A percentile compares a stretch with the other conserved stretches of the same genome.
Evolutionary conservation across 2,329 filamentous ascomycete genomes (phyloP).

Genomic region (Ilyonectria sp.): DNA sequence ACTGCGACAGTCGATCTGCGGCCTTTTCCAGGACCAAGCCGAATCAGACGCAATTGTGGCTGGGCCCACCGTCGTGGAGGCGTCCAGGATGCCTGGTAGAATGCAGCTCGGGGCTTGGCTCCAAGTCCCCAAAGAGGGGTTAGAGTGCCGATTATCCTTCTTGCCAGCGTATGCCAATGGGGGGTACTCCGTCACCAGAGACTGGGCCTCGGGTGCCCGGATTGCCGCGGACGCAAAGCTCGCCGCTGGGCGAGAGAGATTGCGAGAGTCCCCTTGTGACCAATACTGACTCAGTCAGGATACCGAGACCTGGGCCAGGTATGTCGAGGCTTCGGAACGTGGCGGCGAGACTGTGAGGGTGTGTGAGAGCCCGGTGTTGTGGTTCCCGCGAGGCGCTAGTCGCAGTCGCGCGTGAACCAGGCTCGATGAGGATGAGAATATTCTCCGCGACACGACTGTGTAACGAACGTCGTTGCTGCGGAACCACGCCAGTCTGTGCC

Average conservation of each 20-base stretch:
- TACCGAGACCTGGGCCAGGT: constrained; percentile 43
- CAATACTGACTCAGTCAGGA: constrained; percentile 46
- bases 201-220: constrained; percentile 46
- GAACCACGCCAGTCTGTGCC: constrained; percentile 46
- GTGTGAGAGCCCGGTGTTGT: constrained; percentile 49
- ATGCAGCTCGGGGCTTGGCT: constrained; percentile 49
- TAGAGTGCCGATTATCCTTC: constrained; percentile 50
- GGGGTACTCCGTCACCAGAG: constrained; percentile 41
- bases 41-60: constrained; percentile 47
- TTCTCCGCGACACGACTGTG: constrained; percentile 50
- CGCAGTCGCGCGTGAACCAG: constrained; percentile 49
- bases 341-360: constrained; percentile 49
- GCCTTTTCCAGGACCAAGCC: constrained; percentile 44
- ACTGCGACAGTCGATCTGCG: constrained; percentile 51
- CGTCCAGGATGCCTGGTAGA: constrained; percentile 46
- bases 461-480: constrained; percentile 47
- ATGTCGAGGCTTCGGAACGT: constrained; percentile 47
- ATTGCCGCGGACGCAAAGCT: constrained; percentile 43
- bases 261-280: constrained; percentile 48
- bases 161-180: constrained; percentile 45
- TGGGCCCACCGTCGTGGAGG: constrained; percentile 44
- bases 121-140: constrained; percentile 47
- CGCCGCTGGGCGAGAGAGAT: constrained; percentile 43
- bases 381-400: constrained; percentile 52
- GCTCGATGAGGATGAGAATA: constrained; percentile 49